phyloP scores from a whole-genome alignment of 352 stramenopile species.

The Pythium guiyangense region DNA sequence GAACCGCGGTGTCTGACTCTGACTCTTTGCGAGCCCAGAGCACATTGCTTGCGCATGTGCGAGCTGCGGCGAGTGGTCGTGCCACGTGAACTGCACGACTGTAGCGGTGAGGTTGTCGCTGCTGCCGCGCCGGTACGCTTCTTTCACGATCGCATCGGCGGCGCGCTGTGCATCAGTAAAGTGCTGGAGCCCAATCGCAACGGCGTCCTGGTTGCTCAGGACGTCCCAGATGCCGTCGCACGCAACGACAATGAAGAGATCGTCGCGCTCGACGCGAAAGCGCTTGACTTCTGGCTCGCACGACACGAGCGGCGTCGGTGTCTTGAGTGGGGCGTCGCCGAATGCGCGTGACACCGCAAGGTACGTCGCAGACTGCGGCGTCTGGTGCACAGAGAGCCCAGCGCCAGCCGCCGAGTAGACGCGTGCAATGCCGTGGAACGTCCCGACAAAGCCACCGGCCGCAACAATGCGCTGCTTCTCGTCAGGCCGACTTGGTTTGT shows the following conservation, averaged over 20 bases:
- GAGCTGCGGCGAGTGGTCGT: constrained; percentile 16
- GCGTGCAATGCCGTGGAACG: constrained; percentile 38
- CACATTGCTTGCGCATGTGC: constrained; percentile 15
- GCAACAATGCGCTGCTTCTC: constrained; percentile 48
- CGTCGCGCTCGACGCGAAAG: constrained; percentile 27
- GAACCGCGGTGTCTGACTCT: constrained; percentile 3
- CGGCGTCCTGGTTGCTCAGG: constrained; percentile 50
- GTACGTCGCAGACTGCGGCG: constrained; percentile 29
- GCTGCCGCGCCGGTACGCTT: constrained; percentile 48
- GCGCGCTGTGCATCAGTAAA: constrained; percentile 37
- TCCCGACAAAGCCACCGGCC: constrained; percentile 43
- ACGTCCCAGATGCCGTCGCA: constrained; percentile 68
- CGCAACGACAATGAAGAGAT: constrained; percentile 53
- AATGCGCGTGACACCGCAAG: constrained; percentile 59
- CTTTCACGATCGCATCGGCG: constrained; percentile 46
- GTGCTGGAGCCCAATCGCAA: constrained; percentile 38
- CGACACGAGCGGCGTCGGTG: constrained; percentile 37
- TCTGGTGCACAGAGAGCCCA: constrained; percentile 23
- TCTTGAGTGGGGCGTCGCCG: constrained; percentile 52
- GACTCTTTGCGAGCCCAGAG: neutral
- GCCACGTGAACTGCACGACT: constrained; percentile 45
- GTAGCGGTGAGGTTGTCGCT: constrained; percentile 54
- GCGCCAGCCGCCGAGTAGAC: constrained; percentile 46
- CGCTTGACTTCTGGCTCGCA: constrained; percentile 41
- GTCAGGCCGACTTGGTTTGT: constrained; percentile 44